Percentiles rank a stretch among this genome's conserved stretches.
Conservation (phyloP, 23 red algal species). For the Chondrus crispus region DNA sequence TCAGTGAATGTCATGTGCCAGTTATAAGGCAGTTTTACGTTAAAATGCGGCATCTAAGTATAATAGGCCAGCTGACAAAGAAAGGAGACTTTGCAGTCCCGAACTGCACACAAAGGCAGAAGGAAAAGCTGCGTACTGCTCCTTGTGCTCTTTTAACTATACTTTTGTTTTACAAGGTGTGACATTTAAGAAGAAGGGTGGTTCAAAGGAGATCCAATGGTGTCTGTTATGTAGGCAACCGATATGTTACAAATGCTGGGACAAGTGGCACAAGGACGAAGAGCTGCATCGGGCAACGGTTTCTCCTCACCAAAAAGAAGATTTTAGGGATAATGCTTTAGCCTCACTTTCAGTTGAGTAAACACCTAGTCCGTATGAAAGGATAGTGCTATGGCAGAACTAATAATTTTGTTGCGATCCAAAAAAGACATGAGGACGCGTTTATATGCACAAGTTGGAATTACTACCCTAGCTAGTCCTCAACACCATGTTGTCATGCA, state of each 20-base stretch:
- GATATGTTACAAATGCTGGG: neutral
- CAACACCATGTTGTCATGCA: too few species aligned
- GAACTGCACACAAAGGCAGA: neutral
- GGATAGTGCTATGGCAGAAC: too few species aligned
- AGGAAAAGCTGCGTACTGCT: neutral
- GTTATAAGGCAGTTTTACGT: too few species aligned
- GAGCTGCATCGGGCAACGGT: neutral
- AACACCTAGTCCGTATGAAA: too few species aligned
- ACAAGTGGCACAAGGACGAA: neutral
- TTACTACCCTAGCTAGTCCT: too few species aligned
- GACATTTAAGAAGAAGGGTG: neutral
- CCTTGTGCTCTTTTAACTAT: neutral
- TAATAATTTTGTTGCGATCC: too few species aligned
- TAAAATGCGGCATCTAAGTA: neutral
- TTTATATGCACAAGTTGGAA: too few species aligned
- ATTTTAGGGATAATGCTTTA: too few species aligned
- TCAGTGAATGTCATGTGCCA: neutral
- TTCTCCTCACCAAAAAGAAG: too few species aligned
- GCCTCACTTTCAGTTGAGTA: too few species aligned
- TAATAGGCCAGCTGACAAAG: neutral
- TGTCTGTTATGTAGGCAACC: neutral
- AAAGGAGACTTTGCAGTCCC: neutral
- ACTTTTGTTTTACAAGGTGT: neutral
- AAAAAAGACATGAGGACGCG: too few species aligned
- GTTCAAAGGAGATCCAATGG: constrained; percentile 3